Evolutionary conservation across 768 basidiomycete genomes (phyloP).

Genomic region (Suillus decipiens): DNA sequence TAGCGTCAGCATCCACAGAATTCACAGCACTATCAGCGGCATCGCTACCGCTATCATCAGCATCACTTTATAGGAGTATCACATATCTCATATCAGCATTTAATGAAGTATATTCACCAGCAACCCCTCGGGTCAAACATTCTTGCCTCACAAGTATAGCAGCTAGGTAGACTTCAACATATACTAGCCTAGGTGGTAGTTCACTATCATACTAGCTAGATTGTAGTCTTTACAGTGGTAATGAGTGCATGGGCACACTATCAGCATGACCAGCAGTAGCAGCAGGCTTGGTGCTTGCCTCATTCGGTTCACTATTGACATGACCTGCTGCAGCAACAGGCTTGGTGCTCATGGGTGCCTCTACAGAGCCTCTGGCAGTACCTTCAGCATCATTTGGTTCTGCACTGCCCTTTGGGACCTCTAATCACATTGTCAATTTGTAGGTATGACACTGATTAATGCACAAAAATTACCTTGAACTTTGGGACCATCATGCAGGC

Average conservation of each 20-base stretch:
- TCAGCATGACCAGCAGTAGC: background rate
- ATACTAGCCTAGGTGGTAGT: too few relatives aligned
- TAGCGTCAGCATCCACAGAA: too few relatives aligned
- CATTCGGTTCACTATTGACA: background rate
- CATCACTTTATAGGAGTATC: too few relatives aligned
- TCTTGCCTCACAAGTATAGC: too few relatives aligned
- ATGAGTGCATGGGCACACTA: background rate
- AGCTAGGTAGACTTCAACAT: too few relatives aligned
- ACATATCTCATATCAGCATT: too few relatives aligned
- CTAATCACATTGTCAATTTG: background rate
- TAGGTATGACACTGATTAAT: background rate
- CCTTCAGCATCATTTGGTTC: background rate
- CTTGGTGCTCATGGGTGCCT: background rate
- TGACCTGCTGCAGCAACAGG: background rate
- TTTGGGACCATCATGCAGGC: background rate
- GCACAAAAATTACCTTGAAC: background rate
- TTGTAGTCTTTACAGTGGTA: too few relatives aligned
- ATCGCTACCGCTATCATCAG: too few relatives aligned
- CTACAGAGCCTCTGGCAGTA: background rate
- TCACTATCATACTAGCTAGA: too few relatives aligned
- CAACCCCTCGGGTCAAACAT: too few relatives aligned
- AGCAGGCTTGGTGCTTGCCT: background rate
- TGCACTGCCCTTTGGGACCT: background rate
- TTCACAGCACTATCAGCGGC: too few relatives aligned
- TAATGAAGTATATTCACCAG: too few relatives aligned